These are phyloP conservation scores for Centaurea solstitialis DNA, from an alignment of 129 eudicot genomes.

Conservation along the genomic window DNA sequence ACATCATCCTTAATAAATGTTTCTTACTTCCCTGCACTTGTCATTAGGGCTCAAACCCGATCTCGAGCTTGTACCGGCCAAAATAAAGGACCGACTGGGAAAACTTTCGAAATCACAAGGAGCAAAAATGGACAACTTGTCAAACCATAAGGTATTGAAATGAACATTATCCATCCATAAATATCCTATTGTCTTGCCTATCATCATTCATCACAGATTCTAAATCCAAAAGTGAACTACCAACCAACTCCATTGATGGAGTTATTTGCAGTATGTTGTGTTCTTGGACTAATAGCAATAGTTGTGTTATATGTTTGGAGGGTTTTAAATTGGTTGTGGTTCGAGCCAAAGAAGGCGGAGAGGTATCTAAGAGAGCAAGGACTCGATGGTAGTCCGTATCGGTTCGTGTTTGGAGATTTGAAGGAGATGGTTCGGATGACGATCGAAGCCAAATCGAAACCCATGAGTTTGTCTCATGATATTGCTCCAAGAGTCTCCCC, in stretches of 20 bases:
- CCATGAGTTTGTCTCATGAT: constrained; percentile 18
- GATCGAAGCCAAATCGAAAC: constrained; percentile 15
- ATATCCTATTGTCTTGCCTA: too few relatives aligned
- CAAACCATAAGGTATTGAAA: too few relatives aligned
- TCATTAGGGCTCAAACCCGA: too few relatives aligned
- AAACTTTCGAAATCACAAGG: too few relatives aligned
- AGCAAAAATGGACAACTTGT: too few relatives aligned
- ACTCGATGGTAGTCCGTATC: constrained; percentile 1
- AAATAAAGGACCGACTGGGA: too few relatives aligned
- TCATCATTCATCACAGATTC: neutral
- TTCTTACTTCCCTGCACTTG: too few relatives aligned
- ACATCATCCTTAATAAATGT: too few relatives aligned
- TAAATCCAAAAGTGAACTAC: neutral
- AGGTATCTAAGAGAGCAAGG: constrained; percentile 4
- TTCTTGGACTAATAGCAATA: neutral
- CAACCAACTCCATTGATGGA: neutral
- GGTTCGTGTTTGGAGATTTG: constrained; percentile 1
- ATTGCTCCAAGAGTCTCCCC: constrained; percentile 2
- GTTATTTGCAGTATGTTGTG: neutral
- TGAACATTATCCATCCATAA: neutral
- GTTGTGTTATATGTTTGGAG: constrained; percentile 2
- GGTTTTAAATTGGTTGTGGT: constrained; percentile 22
- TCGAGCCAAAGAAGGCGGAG: constrained; percentile 12
- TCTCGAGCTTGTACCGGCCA: too few relatives aligned
- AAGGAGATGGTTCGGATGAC: constrained; percentile 5